Conservation (phyloP, 2,329 filamentous ascomycete genomes). For the Penicillium sp. region DNA sequence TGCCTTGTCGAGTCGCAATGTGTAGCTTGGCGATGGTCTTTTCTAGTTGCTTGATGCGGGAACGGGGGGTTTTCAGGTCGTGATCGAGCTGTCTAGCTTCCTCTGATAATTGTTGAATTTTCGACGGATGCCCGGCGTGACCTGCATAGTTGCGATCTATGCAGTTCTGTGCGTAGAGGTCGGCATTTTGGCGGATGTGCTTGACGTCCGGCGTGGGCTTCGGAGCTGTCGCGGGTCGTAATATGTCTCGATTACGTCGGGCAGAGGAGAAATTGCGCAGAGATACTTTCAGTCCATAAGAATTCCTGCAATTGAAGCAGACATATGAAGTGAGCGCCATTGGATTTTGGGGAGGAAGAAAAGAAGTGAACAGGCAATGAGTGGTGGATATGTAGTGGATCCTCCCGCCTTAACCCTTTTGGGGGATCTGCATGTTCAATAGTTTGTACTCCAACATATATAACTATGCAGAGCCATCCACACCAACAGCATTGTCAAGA, state of each 20-base stretch:
- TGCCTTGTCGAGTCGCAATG: slow-evolving; percentile 25
- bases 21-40: slow-evolving; percentile 41
- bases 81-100: slow-evolving; percentile 42
- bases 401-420: slow-evolving; percentile 15
- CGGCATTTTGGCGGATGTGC: slow-evolving; percentile 82
- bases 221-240: slow-evolving; percentile 69
- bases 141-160: slow-evolving; percentile 76
- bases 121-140: slow-evolving; percentile 53
- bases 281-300: slow-evolving; percentile 12
- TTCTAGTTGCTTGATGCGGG: slow-evolving; percentile 47
- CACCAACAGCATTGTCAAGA: too few relatives aligned
- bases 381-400: slow-evolving; percentile 4
- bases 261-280: slow-evolving; percentile 25
- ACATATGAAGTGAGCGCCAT: slow-evolving; percentile 34
- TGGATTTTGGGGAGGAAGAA: slow-evolving; percentile 9
- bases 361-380: slow-evolving; percentile 10
- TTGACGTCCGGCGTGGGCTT: slow-evolving; percentile 80
- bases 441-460: too few relatives aligned
- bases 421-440: background rate
- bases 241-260: slow-evolving; percentile 23
- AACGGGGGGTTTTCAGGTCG: slow-evolving; percentile 41
- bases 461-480: too few relatives aligned
- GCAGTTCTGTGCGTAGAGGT: slow-evolving; percentile 80
- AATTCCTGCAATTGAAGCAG: slow-evolving; percentile 37
- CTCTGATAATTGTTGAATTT: slow-evolving; percentile 49